Evolutionary conservation across 768 basidiomycete genomes (phyloP).

Genomic region (Lactarius pseudohatsudake): DNA sequence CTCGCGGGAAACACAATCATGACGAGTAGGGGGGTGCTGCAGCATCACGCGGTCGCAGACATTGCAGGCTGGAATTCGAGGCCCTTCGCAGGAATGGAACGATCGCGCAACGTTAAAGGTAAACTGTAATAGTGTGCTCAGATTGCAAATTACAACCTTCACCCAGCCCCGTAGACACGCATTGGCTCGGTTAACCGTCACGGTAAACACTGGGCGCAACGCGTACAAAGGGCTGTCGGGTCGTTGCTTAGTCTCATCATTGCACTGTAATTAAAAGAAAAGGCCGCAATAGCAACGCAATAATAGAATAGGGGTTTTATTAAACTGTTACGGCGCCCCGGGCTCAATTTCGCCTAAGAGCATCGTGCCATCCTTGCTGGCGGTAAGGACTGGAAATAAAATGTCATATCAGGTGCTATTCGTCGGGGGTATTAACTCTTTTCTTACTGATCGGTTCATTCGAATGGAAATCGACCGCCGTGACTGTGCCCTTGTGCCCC

Average conservation of each 20-base stretch:
- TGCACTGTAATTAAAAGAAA: slow-evolving; percentile 19
- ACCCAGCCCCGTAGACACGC: slow-evolving; percentile 19
- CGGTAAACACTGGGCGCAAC: slow-evolving; percentile 22
- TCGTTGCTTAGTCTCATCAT: slow-evolving; percentile 28
- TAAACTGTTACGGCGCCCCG: slow-evolving; percentile 34
- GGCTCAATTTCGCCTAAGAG: slow-evolving; percentile 88
- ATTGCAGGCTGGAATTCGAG: not conserved
- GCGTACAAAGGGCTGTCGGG: slow-evolving; percentile 21
- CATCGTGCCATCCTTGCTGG: slow-evolving; percentile 92
- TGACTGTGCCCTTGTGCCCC: slow-evolving; percentile 96
- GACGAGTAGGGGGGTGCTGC: not conserved
- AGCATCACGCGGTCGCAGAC: not conserved
- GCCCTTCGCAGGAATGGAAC: not conserved
- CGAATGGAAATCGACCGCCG: slow-evolving; percentile 94
- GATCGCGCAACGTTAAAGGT: not conserved
- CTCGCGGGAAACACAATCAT: not conserved
- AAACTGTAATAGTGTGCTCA: slow-evolving; percentile 17
- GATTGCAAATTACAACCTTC: slow-evolving; percentile 32
- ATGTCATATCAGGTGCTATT: slow-evolving; percentile 8
- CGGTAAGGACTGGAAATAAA: slow-evolving; percentile 68
- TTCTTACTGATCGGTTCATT: slow-evolving; percentile 89
- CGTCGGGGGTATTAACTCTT: slow-evolving; percentile 22
- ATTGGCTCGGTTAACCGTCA: slow-evolving; percentile 20
- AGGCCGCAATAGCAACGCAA: not conserved
- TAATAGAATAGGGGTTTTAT: slow-evolving; percentile 3